Evolutionary conservation across 345 rosid species (phyloP).

Genomic region (Limnanthes douglasii): DNA sequence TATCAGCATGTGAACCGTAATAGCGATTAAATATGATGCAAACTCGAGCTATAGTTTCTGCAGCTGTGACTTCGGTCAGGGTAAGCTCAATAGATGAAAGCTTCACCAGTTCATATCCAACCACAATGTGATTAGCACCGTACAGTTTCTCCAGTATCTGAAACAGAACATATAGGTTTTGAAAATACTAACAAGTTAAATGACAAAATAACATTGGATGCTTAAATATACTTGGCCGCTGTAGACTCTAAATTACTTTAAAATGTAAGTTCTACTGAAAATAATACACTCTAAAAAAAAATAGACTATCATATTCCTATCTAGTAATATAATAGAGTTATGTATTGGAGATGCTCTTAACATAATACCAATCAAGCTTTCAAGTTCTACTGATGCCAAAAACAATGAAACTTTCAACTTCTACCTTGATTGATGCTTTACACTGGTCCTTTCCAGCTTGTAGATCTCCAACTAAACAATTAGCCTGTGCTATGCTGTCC

Average conservation of each 20-base stretch:
- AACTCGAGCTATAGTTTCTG: constrained; percentile 24
- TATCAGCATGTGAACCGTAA: constrained; percentile 38
- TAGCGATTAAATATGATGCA: constrained; percentile 26
- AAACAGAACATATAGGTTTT: constrained; percentile 8
- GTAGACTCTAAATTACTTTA: no score
- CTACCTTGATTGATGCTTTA: constrained; percentile 51
- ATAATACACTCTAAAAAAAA: no score
- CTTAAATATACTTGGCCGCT: no score
- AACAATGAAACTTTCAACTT: no score
- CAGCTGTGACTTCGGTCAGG: constrained; percentile 25
- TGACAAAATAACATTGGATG: no score
- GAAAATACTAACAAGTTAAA: no score
- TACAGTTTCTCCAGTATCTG: constrained; percentile 65
- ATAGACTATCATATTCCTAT: no score
- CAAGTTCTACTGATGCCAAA: no score
- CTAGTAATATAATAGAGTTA: no score
- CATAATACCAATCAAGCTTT: no score
- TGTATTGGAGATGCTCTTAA: no score
- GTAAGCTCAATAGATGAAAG: constrained; percentile 48
- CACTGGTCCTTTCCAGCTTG: constrained; percentile 41
- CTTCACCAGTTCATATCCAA: constrained; percentile 74
- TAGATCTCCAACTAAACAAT: constrained; percentile 43
- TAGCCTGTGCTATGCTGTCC: constrained; percentile 60
- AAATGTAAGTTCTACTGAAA: no score
- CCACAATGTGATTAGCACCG: constrained; percentile 41